Base-by-base conservation (phyloP, 257 asterid species). In the Solanum pennellii region DNA sequence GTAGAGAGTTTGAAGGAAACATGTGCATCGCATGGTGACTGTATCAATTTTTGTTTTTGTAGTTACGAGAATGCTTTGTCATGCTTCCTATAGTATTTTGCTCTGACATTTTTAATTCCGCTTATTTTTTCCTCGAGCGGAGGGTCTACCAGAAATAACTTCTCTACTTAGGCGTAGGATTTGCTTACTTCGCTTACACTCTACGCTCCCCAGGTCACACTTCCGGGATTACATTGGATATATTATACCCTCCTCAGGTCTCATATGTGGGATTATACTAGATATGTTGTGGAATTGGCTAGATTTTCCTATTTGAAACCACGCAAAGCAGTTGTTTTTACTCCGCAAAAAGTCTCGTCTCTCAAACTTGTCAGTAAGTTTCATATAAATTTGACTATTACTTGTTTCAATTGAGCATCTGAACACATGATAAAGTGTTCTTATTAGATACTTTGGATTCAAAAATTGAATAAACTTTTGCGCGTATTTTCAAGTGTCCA, bases 1-100 rank as follows among this genome's bases (percentile, higher is more conserved):
- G 86, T 74, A 37, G 87, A 90, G 91, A 15, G 18, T 79, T 25
- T 45, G 39, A 79, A 80, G 84, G 44, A 80, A 16, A 80, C 31
- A 86, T 82, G 90, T 59, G 79, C 52, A 87, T 47, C 79, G 66
- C 89, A 87, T 85, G 88, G 33, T 13, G 73, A 27, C 39, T 87
- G 45, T 87, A 86, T n/a, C 85, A 72, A 65, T n/a, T n/a, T n/a
- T 11, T n/a, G 4, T 62, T 11, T 65, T 65, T 11, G 7, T n/a
- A n/a, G 31, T n/a, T 62, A 27, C 33, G 2, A 11, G 8, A 65
- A 65, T 65, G 33, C 8, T 65, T 65, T n/a, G 33, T n/a, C 72
- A 65, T 21, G 72, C 72, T 65, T 65, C 33, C 2, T n/a, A n/a
- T 5, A 62, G 33, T 62, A 62, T 65, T n/a, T 65, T 65, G 13